Evolutionary conservation across 805 yeast species (phyloP), one percentile per base, ranked within the genome.

Genomic region (Suhomyces prunicola): DNA sequence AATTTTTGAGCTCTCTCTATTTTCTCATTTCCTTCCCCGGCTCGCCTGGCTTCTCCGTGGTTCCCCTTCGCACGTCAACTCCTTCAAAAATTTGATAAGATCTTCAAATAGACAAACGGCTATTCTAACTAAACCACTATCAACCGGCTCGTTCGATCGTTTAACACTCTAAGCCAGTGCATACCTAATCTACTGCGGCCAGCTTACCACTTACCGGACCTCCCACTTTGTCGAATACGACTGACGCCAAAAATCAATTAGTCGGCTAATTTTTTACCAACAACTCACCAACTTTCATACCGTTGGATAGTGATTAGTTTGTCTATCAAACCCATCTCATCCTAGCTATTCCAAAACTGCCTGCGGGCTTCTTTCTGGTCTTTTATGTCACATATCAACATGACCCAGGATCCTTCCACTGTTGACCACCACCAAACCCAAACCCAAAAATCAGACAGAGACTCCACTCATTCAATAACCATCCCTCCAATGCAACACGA

Each of bases 401-500:
- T 47, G 49, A 35, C 49, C 44, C 49, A 47, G 9, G 49, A 47
- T 33, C 36, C 36, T 33, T 29, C 33, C 33, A 29, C 33, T 6
- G 33, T 29, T 13, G 33, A 46, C 48, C 41, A 35, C 27, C 19
- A 19, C 39, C 48, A 46, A 26, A 40, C 35, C 22, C 42, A 22
- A 6, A 15, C 19, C n/a, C 48, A n/a, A 24, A 33, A 12, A 5
- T 13, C 31, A 15, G 22, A 17, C 36, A 27, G 4, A 13, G 40
- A 23, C 39, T 33, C 48, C 22, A 39, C 49, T 41, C 49, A 47
- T 13, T 47, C 49, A 13, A 47, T 47, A 19, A n/a, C 49, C 29
- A 47, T 47, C 8, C 49, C 49, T 3, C 19, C 9, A 29, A 29
- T 29, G 19, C 53, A 27, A 22, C 59, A 55, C 41, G 56, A 50